Evolutionary conservation across 768 basidiomycete species (phyloP).

Genomic region (Tephrocybe sp.): DNA sequence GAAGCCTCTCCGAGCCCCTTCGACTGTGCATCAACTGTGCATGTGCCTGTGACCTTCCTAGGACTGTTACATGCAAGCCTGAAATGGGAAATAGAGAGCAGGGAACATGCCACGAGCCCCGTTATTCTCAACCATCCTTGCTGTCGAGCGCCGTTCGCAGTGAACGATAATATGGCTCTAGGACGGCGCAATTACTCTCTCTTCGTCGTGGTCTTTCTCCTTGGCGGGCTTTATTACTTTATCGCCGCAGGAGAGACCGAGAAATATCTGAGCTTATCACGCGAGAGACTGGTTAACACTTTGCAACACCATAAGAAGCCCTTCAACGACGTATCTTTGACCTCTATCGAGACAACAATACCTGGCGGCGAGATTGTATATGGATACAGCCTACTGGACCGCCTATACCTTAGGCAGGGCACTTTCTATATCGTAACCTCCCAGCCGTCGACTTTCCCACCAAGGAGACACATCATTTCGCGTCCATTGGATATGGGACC

Average conservation of each 20-base stretch:
- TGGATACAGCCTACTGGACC: conserved; percentile 75
- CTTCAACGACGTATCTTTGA: conserved; percentile 1
- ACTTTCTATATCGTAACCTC: conserved; percentile 68
- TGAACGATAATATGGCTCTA: conserved; percentile 1
- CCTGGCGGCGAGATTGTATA: conserved; percentile 41
- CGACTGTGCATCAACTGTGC: background rate
- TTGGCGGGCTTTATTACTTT: conserved; percentile 3
- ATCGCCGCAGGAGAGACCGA: background rate
- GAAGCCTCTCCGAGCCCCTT: no score
- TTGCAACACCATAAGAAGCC: background rate
- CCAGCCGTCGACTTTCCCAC: conserved; percentile 40
- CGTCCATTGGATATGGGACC: conserved; percentile 24
- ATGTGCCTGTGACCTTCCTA: background rate
- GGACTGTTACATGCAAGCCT: background rate
- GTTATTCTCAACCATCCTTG: background rate
- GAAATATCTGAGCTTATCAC: background rate
- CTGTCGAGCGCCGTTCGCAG: background rate
- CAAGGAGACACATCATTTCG: conserved; percentile 42
- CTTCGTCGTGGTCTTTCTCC: conserved; percentile 5
- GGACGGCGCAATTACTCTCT: conserved; percentile 11
- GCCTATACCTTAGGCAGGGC: conserved; percentile 74
- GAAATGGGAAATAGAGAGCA: background rate
- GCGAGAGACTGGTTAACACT: background rate
- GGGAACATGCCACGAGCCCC: background rate
- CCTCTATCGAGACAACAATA: conserved; percentile 24